phyloP scores from a whole-genome alignment of 306 rosid species.

The Rosa lucieae region DNA sequence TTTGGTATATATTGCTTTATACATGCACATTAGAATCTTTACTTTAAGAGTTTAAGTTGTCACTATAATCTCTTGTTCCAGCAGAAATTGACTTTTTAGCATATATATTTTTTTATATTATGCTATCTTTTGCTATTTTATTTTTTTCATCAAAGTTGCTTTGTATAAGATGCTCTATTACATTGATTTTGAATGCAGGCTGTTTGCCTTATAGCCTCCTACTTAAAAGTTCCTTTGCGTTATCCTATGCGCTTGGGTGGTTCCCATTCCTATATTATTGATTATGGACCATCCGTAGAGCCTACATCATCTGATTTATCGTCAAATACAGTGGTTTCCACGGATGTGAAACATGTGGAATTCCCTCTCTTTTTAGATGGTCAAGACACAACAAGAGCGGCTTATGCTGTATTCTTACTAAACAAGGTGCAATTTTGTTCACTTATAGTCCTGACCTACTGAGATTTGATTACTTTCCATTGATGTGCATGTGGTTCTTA shows the following conservation, averaged over 20 bases:
- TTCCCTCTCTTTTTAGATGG: constrained; percentile 94
- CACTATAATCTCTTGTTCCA: neutral
- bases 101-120: neutral
- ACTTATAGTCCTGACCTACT: neutral
- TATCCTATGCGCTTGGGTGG: constrained; percentile 81
- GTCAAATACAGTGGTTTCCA: constrained; percentile 35
- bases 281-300: constrained; percentile 76
- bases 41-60: neutral
- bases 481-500: neutral
- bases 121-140: neutral
- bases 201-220: constrained; percentile 78
- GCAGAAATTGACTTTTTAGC: neutral
- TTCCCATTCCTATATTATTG: constrained; percentile 80
- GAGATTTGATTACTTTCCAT: neutral
- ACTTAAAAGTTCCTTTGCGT: constrained; percentile 85
- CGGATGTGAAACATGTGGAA: constrained; percentile 57
- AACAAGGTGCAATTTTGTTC: constrained; percentile 65
- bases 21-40: neutral
- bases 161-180: constrained; percentile 30
- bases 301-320: constrained; percentile 52
- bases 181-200: constrained; percentile 65
- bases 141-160: constrained; percentile 20
- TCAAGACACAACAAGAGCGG: constrained; percentile 93
- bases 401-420: constrained; percentile 87
- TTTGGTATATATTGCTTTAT: constrained; percentile 2